A percentile compares a stretch with the other conserved stretches of the same genome.
These are phyloP conservation scores for Kondoa subrosea DNA, from an alignment of 768 basidiomycete genomes.

Conservation along the genomic window DNA sequence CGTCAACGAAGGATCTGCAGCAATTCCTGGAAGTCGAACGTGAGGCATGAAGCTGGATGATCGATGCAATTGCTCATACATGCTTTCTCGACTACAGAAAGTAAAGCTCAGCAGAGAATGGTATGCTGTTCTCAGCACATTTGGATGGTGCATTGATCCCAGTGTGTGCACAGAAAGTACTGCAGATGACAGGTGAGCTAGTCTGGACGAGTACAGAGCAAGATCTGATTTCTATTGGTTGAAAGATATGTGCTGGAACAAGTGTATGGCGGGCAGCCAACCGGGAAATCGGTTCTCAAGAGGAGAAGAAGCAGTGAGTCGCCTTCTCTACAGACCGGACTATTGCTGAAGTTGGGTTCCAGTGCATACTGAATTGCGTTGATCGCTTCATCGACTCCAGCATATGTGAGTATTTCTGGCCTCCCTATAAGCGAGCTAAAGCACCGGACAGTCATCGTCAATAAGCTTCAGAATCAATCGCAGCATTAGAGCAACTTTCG, in stretches of 20 bases:
- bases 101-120: background rate
- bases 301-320: background rate
- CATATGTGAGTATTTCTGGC: background rate
- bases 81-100: background rate
- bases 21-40: background rate
- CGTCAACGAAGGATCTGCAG: background rate
- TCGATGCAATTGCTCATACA: background rate
- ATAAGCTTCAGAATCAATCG: constrained; percentile 1
- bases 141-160: background rate
- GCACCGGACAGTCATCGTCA: background rate
- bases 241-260: background rate
- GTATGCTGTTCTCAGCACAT: background rate
- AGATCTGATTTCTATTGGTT: too few relatives aligned
- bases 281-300: background rate
- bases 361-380: background rate
- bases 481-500: background rate
- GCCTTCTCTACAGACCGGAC: background rate
- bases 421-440: background rate
- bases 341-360: background rate
- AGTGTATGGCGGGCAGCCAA: background rate
- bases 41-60: background rate
- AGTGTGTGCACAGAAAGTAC: background rate
- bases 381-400: background rate
- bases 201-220: too few relatives aligned
- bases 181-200: background rate